phyloP scores from a whole-genome alignment of 2,329 filamentous ascomycete species.

The Zalaria sp. region DNA sequence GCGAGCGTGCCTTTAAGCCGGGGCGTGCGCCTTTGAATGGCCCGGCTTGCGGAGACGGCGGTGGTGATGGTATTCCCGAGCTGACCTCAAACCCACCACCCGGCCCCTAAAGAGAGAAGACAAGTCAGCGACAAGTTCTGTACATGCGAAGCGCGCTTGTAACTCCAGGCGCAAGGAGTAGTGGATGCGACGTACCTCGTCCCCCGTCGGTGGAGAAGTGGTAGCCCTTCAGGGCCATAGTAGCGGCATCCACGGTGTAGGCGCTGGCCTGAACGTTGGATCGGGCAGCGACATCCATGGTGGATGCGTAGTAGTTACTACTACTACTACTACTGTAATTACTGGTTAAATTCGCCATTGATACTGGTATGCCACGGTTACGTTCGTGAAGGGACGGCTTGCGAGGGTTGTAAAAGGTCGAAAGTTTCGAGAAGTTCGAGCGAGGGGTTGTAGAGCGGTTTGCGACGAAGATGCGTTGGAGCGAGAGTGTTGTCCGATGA shows the following conservation, averaged over 20 bases:
- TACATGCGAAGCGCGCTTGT: background rate
- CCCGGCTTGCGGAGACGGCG: constrained; percentile 57
- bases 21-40: constrained; percentile 7
- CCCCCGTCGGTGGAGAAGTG: constrained; percentile 93
- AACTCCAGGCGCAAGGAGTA: background rate
- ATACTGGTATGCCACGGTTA: constrained; percentile 31
- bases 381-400: constrained; percentile 11
- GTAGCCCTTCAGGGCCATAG: constrained; percentile 62
- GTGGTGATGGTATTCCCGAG: constrained; percentile 73
- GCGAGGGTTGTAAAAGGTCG: background rate
- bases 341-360: constrained; percentile 58
- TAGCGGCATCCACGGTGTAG: constrained; percentile 64
- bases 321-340: constrained; percentile 60
- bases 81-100: constrained; percentile 94
- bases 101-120: constrained; percentile 43
- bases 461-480: background rate
- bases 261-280: constrained; percentile 79
- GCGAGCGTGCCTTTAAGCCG: constrained; percentile 14
- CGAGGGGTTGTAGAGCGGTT: background rate
- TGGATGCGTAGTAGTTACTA: constrained; percentile 40
- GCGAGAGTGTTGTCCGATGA: background rate
- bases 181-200: constrained; percentile 29
- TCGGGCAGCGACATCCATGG: constrained; percentile 47
- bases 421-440: too few relatives aligned
- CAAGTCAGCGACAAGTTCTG: constrained; percentile 4